A percentile compares a stretch with the other conserved stretches of the same genome.
Conservation (phyloP, 805 yeast genomes). For the Kazachstania psychrophila region DNA sequence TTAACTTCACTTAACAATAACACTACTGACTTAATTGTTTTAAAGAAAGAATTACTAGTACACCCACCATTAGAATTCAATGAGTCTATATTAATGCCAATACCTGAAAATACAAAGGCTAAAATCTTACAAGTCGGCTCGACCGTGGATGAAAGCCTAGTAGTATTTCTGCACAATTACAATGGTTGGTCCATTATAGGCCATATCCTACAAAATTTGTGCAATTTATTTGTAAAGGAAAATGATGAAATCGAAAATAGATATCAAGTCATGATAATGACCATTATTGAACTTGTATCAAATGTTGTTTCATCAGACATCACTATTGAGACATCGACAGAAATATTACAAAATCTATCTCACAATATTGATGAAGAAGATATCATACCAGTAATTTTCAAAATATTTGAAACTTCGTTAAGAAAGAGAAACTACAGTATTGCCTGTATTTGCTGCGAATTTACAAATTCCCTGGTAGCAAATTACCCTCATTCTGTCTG, state of each 20-base stretch:
- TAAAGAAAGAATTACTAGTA: conserved; percentile 40
- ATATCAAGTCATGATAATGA: conserved; percentile 35
- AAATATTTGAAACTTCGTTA: conserved; percentile 59
- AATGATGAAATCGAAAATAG: conserved; percentile 29
- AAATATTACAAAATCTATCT: conserved; percentile 29
- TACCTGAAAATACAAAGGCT: conserved; percentile 58
- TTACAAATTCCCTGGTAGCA: conserved; percentile 41
- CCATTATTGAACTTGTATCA: conserved; percentile 44
- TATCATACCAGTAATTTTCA: conserved; percentile 50
- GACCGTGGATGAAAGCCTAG: conserved; percentile 29
- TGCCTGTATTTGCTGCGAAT: conserved; percentile 38
- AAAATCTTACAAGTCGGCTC: conserved; percentile 37
- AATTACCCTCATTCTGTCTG: conserved; percentile 62
- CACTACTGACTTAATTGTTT: conserved; percentile 36
- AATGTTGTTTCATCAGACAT: conserved; percentile 34
- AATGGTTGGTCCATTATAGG: conserved; percentile 88
- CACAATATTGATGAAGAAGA: conserved; percentile 46
- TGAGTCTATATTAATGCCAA: conserved; percentile 34
- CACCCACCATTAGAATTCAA: conserved; percentile 50
- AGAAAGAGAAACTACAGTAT: conserved; percentile 43
- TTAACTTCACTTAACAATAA: not conserved
- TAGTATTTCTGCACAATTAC: conserved; percentile 61
- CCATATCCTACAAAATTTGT: conserved; percentile 58
- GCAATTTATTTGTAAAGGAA: conserved; percentile 15
- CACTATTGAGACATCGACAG: conserved; percentile 34